phyloP scores from a whole-genome alignment of 176 grass and related monocot genomes.

The Carex myosuroides region DNA sequence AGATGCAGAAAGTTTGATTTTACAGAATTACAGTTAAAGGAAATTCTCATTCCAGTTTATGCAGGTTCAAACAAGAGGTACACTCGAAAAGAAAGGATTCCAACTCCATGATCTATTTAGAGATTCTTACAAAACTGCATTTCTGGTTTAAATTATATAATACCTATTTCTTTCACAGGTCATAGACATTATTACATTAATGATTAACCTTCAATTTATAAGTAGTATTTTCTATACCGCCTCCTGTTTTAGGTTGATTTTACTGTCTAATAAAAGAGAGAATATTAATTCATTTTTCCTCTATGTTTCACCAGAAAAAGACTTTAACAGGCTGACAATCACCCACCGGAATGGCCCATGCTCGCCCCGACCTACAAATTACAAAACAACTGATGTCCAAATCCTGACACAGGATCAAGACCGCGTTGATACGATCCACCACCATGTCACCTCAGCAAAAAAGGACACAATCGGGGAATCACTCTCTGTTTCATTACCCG shows the following conservation, averaged over 20 bases:
- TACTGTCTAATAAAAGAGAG: neutral
- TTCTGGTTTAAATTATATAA: neutral
- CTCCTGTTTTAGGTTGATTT: neutral
- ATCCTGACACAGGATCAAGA: conserved; percentile 46
- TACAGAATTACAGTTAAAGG: neutral
- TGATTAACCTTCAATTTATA: neutral
- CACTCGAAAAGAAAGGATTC: neutral
- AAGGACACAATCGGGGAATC: neutral
- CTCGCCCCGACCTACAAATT: conserved; percentile 20
- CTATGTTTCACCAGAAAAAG: neutral
- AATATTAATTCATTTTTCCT: neutral
- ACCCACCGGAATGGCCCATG: conserved; percentile 63
- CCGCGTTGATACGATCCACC: conserved; percentile 47
- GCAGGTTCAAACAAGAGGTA: neutral
- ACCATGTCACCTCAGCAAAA: conserved; percentile 1
- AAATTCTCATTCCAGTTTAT: neutral
- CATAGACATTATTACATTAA: neutral
- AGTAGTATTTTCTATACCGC: neutral
- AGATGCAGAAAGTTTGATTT: neutral
- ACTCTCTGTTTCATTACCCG: conserved; percentile 40
- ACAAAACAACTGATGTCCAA: conserved; percentile 21
- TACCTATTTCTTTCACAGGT: neutral
- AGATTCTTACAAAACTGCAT: neutral
- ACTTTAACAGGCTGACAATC: conserved; percentile 29
- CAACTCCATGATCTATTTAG: neutral